Evolutionary conservation across 352 stramenopile genomes (phyloP), one percentile per base, ranked within the genome.

Genomic region (Phytophthora quininea): DNA sequence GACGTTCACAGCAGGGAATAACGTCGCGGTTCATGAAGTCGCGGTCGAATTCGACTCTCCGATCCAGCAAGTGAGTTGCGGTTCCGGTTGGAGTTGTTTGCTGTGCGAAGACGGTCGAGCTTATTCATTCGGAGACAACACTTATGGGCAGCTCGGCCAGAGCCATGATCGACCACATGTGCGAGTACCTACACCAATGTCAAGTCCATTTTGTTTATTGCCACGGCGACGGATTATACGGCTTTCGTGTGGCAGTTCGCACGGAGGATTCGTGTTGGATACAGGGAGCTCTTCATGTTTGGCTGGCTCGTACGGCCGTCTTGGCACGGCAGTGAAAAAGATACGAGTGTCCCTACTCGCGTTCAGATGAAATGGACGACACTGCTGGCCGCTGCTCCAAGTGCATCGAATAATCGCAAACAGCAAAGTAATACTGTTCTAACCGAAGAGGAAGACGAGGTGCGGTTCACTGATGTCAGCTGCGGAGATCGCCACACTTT

Each of bases 401-500:
- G 52, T 2, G 10, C 54, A 35, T 47, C 54, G 14, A 55, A 33
- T 24, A 15, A 58, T 29, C 42, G 61, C 6, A 74, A 74, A 45
- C 50, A 48, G 30, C 59, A 61, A 2, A 58, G 32, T 12, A 53
- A 5, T 11, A 31, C 61, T 2, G 42, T 61, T 4, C n/a, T 30
- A 4, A 62, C 62, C 2, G 58, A 68, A 43, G 54, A 69, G 5
- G 62, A 79, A 10, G 69, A 87, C 31, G 58, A 68, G 0, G 74
- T 90, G 12, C 48, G 67, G n/a, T 92, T 91, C 55, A 72, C 62
- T 2, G 82, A 90, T 35, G 64, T 93, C 14, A 91, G 80, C 56
- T 93, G 84, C 30, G 84, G 80, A 11, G 84, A 91, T 37, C 79
- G 84, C 2, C 84, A 93, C 57, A 93, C 84, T 12, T 71, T 93